phyloP scores from a whole-genome alignment of 805 yeast species.

The Metschnikowia picachoensis region DNA sequence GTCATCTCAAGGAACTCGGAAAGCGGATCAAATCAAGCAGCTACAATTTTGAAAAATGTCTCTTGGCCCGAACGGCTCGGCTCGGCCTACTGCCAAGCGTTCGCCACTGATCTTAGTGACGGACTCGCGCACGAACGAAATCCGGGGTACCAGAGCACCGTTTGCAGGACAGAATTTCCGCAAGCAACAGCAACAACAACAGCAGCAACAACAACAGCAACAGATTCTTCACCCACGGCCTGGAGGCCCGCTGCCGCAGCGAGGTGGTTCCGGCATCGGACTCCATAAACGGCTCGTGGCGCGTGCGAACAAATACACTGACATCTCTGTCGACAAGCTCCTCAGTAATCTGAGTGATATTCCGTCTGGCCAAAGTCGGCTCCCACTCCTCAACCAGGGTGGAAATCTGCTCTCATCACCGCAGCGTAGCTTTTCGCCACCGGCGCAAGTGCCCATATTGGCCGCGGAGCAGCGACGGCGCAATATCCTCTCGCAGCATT shows the following conservation, averaged over 20 bases:
- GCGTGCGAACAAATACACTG: constrained; percentile 52
- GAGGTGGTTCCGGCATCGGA: constrained; percentile 16
- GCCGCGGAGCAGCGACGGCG: constrained; percentile 19
- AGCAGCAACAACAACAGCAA: constrained; percentile 23
- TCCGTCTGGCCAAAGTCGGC: constrained; percentile 69
- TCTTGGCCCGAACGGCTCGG: constrained; percentile 10
- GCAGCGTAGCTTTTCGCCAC: constrained; percentile 21
- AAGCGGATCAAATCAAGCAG: too few relatives aligned
- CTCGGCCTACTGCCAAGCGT: constrained; percentile 67
- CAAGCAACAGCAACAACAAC: constrained; percentile 34
- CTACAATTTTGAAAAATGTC: constrained; percentile 7
- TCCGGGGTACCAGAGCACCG: constrained; percentile 61
- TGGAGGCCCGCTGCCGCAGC: constrained; percentile 4
- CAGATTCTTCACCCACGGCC: constrained; percentile 1
- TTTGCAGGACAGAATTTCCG: constrained; percentile 63
- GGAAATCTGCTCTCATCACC: constrained; percentile 15
- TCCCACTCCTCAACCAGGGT: constrained; percentile 27
- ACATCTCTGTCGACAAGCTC: constrained; percentile 77
- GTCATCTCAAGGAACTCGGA: too few relatives aligned
- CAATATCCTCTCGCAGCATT: constrained; percentile 45
- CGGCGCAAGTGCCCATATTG: constrained; percentile 12
- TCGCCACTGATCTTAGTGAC: constrained; percentile 94
- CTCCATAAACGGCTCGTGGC: constrained; percentile 14
- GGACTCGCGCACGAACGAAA: constrained; percentile 62
- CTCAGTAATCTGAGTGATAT: constrained; percentile 79